Base-by-base conservation (phyloP, 345 rosid genomes). In the Mercurialis annua region DNA sequence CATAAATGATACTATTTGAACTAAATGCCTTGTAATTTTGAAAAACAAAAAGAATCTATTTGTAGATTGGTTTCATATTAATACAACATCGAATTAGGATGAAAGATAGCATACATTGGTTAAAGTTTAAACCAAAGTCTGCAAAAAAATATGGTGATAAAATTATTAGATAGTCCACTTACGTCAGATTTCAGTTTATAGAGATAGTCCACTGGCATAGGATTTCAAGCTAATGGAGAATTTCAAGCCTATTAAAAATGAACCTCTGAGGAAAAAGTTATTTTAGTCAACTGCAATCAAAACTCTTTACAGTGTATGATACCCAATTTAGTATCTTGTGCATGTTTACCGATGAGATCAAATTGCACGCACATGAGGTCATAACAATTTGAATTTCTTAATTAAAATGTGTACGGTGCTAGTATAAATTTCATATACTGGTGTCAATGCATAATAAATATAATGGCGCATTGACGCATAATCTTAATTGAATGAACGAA, bases 181-280 rank as follows among this genome's bases (percentile, higher is more conserved):
- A 34, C 10, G 11, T 9, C 2, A 40, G 44, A 40, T 7, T 1
- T 8, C 8, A 40, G 11, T 1, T 1, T 10, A 9, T 40, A 40
- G 8, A 1, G 44, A 40, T 69, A 61, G 71, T 42, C 70, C 82
- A 80, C n/a, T n/a, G n/a, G n/a, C 26, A 55, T 27, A 21, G 29
- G 23, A 30, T 54, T 27, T 29, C 15, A 30, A 16, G 3, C 27
- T 54, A 17, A 54, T 26, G 59, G 29, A 26, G 36, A n/a, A 21
- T n/a, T n/a, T 50, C 14, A n/a, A 55, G 18, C 10, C 29, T 29
- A 12, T 38, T 38, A 44, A 64, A n/a, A 64, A 1, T 15, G 33
- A 49, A 64, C 17, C 31, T 1, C 20, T 29, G 52, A 33, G 15
- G 11, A 10, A 40, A 3, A 26, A 20, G 7, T 21, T 21, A 11